These are phyloP conservation scores for Ailanthus altissimus DNA, from an alignment of 345 rosid species.

Conservation along the genomic window DNA sequence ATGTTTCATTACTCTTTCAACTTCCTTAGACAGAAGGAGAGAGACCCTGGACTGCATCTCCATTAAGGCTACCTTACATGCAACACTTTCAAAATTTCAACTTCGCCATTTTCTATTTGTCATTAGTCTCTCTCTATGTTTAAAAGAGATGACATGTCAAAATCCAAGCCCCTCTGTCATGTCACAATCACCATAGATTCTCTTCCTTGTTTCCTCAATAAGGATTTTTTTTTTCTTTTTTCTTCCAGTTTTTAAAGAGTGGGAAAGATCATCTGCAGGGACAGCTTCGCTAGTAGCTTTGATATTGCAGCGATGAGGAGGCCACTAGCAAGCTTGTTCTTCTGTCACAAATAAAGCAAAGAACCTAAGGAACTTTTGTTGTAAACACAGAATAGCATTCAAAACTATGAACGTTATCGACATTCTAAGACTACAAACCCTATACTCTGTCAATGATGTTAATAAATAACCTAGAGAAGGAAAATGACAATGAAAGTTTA, in stretches of 20 bases:
- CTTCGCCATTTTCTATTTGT: constrained; percentile 23
- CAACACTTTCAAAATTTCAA: background rate
- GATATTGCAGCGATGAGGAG: background rate
- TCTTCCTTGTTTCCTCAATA: constrained; percentile 42
- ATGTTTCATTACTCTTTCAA: constrained; percentile 6
- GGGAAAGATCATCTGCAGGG: background rate
- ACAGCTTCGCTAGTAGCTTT: constrained; percentile 17
- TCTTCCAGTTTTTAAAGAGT: constrained; percentile 10
- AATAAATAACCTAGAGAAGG: constrained; percentile 9
- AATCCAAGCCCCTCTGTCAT: constrained; percentile 37
- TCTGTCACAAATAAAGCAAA: constrained; percentile 11
- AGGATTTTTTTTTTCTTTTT: constrained; percentile 22
- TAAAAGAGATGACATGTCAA: constrained; percentile 35
- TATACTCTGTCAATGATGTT: background rate
- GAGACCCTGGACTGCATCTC: constrained; percentile 8
- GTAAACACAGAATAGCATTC: background rate
- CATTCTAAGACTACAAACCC: background rate
- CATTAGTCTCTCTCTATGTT: constrained; percentile 15
- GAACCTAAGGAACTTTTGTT: background rate
- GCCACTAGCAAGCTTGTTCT: constrained; percentile 22
- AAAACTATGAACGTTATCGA: background rate
- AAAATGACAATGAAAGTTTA: background rate
- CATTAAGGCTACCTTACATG: constrained; percentile 26
- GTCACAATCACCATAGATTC: constrained; percentile 49
- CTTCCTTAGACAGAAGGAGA: background rate